Percentiles rank a stretch among this genome's conserved stretches.
Evolutionary conservation across 768 basidiomycete genomes (phyloP).

Genomic region (Rubroboletus pulcherrimus): DNA sequence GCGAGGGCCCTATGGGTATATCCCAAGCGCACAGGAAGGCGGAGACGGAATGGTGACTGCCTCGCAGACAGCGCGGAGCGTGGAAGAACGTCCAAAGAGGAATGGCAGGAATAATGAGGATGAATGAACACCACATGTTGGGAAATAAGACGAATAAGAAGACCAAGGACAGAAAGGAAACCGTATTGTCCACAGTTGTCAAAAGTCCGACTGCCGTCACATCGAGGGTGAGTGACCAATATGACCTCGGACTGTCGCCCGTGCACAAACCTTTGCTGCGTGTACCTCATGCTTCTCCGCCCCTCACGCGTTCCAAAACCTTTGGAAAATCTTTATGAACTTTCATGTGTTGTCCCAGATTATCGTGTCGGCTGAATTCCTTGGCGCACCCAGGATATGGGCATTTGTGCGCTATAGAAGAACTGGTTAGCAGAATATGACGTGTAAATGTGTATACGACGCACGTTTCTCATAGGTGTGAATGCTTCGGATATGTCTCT

Average conservation of each 20-base stretch:
- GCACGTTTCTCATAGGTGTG: conserved; percentile 92
- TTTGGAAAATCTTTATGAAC: conserved; percentile 54
- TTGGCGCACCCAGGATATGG: conserved; percentile 77
- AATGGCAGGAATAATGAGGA: conserved; percentile 18
- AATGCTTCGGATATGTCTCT: conserved; percentile 83
- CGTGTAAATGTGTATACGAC: conserved; percentile 24
- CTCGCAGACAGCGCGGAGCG: conserved; percentile 15
- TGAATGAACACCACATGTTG: conserved; percentile 23
- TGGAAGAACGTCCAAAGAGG: conserved; percentile 24
- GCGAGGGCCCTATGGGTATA: conserved; percentile 23
- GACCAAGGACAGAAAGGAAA: conserved; percentile 21
- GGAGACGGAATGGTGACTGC: conserved; percentile 14
- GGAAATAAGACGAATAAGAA: conserved; percentile 25
- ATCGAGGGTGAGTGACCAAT: conserved; percentile 10
- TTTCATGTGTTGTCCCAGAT: conserved; percentile 84
- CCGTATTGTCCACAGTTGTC: conserved; percentile 21
- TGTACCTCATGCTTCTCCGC: conserved; percentile 18
- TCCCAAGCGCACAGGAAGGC: conserved; percentile 11
- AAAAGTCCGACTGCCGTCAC: conserved; percentile 28
- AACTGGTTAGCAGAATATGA: conserved; percentile 9
- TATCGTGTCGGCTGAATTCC: conserved; percentile 84
- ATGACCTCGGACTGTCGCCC: conserved; percentile 23
- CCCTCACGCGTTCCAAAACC: conserved; percentile 24
- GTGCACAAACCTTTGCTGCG: conserved; percentile 17
- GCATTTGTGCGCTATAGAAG: conserved; percentile 67